Evolutionary conservation across 257 asterid species (phyloP), one percentile per base, ranked within the genome.

Genomic region (Prunella vulgaris): DNA sequence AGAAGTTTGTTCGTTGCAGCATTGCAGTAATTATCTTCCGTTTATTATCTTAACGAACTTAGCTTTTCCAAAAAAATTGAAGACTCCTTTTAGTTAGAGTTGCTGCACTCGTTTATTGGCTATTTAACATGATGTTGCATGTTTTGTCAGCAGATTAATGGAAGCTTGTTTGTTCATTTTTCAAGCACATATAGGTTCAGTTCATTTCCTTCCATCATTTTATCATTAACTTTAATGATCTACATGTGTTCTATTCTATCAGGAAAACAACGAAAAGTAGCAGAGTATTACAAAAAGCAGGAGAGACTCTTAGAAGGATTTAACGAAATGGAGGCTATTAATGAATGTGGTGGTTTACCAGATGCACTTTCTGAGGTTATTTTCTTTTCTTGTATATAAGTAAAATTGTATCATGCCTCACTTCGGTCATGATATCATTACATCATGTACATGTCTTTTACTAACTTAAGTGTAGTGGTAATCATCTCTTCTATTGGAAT

Each of bases 221-320:
- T 28, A 48, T 24, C 40, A 10, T 27, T 32, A 32, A 48, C 27
- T 61, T n/a, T 40, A 33, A 42, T 54, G 12, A 51, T 53, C 7
- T 28, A 37, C 33, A 15, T 38, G 12, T 57, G 5, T 51, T 37
- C 32, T 6, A 12, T 10, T 48, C 5, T 38, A 22, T 58, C 62
- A 93, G 98, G 69, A 82, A 90, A 85, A 58, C 88, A 83, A 70
- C 76, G 83, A 63, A 85, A 80, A 79, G 80, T 93, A 79, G 86
- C 86, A 13, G 95, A 90, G 70, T 93, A 93, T 70, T 93, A 93
- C 88, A 79, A 90, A 80, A 79, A 82, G 76, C 97, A 90, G 76
- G 90, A 87, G 81, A 80, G 87, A 56, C 89, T 93, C 56, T 86
- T 93, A 2, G 85, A 86, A 81, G 93, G 93, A 38, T 90, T 83